Percentiles rank a stretch among this genome's conserved stretches.
These are phyloP conservation scores for Voacanga thouarsii DNA, from an alignment of 257 asterid species.

Conservation along the genomic window DNA sequence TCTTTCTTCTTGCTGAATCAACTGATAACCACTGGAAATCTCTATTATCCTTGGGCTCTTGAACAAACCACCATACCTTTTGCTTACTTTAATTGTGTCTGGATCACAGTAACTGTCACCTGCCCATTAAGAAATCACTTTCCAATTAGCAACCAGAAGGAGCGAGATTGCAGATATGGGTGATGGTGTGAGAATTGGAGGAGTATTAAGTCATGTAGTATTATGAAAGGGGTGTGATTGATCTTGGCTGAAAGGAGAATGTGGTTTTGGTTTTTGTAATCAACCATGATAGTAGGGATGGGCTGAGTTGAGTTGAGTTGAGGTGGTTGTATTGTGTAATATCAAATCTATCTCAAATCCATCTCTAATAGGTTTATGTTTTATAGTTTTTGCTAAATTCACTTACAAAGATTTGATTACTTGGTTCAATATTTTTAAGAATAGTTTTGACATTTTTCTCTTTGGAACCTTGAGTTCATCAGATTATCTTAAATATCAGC, in stretches of 20 bases:
- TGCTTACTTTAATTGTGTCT: too few species aligned
- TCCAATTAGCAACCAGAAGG: background rate
- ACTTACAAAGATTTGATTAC: background rate
- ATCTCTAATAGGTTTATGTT: background rate
- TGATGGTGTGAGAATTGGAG: background rate
- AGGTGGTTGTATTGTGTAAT: background rate
- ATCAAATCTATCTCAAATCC: background rate
- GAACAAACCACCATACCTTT: background rate
- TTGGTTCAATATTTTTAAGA: background rate
- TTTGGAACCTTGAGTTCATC: background rate
- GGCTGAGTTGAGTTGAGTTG: background rate
- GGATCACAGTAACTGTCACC: background rate
- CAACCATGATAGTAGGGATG: background rate
- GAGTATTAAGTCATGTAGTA: background rate
- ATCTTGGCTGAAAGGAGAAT: background rate
- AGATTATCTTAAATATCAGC: background rate
- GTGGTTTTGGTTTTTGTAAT: background rate
- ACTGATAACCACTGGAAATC: too few species aligned
- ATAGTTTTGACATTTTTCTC: background rate
- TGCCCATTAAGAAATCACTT: background rate
- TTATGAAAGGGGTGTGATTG: background rate
- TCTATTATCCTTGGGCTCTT: too few species aligned
- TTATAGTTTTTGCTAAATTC: background rate
- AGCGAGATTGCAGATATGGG: background rate
- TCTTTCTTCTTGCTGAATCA: too few species aligned